phyloP scores from a whole-genome alignment of 495 filamentous ascomycete species.

The Xanthoparmelia taractica region DNA sequence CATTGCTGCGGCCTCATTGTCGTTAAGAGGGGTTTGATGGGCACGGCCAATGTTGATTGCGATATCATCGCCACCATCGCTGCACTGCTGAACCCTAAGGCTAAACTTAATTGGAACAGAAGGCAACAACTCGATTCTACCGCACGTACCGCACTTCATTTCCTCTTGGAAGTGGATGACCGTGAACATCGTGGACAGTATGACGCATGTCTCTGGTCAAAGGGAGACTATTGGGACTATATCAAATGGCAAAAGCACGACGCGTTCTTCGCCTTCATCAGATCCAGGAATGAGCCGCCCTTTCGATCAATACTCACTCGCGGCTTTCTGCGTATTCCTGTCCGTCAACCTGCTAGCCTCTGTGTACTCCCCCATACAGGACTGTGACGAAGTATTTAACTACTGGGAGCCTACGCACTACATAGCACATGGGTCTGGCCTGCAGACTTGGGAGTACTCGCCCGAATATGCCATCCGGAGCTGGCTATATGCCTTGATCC shows the following conservation, averaged over 20 bases:
- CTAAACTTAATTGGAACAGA: neutral
- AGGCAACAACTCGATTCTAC: neutral
- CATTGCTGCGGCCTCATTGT: slow-evolving; percentile 8
- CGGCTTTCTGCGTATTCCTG: slow-evolving; percentile 61
- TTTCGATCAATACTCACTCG: slow-evolving; percentile 41
- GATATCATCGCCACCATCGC: too few species aligned
- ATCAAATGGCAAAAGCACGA: neutral
- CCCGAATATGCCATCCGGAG: slow-evolving; percentile 91
- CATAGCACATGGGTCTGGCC: slow-evolving; percentile 80
- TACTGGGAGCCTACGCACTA: slow-evolving; percentile 99
- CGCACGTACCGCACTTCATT: neutral
- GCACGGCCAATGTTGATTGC: neutral
- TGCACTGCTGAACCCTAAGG: neutral
- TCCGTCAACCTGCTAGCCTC: slow-evolving; percentile 67
- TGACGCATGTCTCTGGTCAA: neutral
- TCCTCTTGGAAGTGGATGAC: neutral
- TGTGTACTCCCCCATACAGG: slow-evolving; percentile 84
- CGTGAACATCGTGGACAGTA: neutral
- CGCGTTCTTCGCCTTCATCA: neutral
- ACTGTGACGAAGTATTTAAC: slow-evolving; percentile 98
- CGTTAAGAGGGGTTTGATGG: neutral
- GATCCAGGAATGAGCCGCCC: neutral
- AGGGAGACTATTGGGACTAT: neutral
- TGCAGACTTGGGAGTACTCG: slow-evolving; percentile 99
- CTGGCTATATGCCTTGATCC: slow-evolving; percentile 87